Percentiles rank a stretch among this genome's conserved stretches.
Evolutionary conservation across 306 rosid genomes (phyloP).

Genomic region (Datisca glomerata): DNA sequence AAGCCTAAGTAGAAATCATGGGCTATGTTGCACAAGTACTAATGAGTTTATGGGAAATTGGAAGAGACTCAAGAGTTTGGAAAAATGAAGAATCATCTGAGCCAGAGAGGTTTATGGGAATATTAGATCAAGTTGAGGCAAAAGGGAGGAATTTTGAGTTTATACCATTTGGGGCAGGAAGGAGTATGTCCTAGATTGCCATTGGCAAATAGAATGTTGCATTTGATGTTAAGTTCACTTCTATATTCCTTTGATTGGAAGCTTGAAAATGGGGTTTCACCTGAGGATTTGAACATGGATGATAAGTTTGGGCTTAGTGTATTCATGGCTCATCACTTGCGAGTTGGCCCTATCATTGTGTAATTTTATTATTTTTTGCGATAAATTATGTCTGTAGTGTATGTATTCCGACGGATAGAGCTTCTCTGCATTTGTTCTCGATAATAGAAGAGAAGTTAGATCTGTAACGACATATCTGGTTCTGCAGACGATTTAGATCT

Average conservation of each 20-base stretch:
- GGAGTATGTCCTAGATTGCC: constrained; percentile 35
- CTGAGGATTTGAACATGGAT: constrained; percentile 32
- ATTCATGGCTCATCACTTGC: constrained; percentile 25
- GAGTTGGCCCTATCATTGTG: constrained; percentile 19
- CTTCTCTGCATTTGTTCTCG: too few relatives aligned
- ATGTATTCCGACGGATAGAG: too few relatives aligned
- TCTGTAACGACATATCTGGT: too few relatives aligned
- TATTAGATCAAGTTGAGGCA: constrained; percentile 21
- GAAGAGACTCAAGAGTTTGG: constrained; percentile 31
- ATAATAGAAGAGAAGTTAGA: too few relatives aligned
- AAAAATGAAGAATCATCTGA: constrained; percentile 20
- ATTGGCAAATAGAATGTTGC: constrained; percentile 25
- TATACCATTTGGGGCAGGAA: constrained; percentile 31
- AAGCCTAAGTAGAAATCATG: constrained; percentile 20
- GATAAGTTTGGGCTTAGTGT: constrained; percentile 36
- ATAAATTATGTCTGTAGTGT: background rate
- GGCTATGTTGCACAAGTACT: constrained; percentile 41
- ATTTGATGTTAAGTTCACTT: constrained; percentile 27
- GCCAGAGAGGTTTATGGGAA: constrained; percentile 45
- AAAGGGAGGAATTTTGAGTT: constrained; percentile 36
- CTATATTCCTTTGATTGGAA: constrained; percentile 44
- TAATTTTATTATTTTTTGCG: background rate
- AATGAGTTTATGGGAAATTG: constrained; percentile 37
- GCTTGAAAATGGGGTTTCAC: constrained; percentile 22
- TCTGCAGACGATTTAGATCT: too few relatives aligned